A percentile compares a stretch with the other conserved stretches of the same genome.
These are phyloP conservation scores for Claviceps lovelessii DNA, from an alignment of 2,329 filamentous ascomycete species.

Conservation along the genomic window DNA sequence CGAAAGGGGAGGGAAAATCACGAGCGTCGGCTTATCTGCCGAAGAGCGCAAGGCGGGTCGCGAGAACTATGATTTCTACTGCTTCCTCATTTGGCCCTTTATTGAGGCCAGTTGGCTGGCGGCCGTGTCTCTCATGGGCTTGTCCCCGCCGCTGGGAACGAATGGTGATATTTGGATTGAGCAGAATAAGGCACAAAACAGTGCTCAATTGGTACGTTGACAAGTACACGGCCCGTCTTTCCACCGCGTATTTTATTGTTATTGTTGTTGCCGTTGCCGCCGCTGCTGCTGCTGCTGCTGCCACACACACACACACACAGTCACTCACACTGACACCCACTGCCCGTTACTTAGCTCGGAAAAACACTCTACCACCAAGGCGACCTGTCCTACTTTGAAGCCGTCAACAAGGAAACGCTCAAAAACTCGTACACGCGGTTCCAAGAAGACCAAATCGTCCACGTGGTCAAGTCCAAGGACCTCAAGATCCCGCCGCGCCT, in stretches of 20 bases:
- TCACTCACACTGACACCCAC: too few relatives aligned
- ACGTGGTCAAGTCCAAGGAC: slow-evolving; percentile 56
- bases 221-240: too few relatives aligned
- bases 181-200: slow-evolving; percentile 61
- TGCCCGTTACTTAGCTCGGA: slow-evolving; percentile 45
- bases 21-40: slow-evolving; percentile 58
- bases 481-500: slow-evolving; percentile 46
- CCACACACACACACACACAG: background rate
- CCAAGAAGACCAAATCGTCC: slow-evolving; percentile 78
- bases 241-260: too few relatives aligned
- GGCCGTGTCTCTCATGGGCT: slow-evolving; percentile 71
- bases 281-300: background rate
- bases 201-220: slow-evolving; percentile 56
- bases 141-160: slow-evolving; percentile 53
- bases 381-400: slow-evolving; percentile 92
- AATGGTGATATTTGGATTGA: slow-evolving; percentile 66
- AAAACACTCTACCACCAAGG: slow-evolving; percentile 97
- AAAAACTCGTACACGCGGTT: slow-evolving; percentile 86
- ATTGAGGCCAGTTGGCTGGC: slow-evolving; percentile 91
- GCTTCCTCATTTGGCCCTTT: slow-evolving; percentile 96
- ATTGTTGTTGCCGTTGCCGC: too few relatives aligned
- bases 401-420: slow-evolving; percentile 93
- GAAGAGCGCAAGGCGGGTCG: slow-evolving; percentile 63
- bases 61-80: slow-evolving; percentile 98
- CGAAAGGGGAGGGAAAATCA: slow-evolving; percentile 36